phyloP scores from a whole-genome alignment of 495 filamentous ascomycete genomes.

The Terfezia boudieri region DNA sequence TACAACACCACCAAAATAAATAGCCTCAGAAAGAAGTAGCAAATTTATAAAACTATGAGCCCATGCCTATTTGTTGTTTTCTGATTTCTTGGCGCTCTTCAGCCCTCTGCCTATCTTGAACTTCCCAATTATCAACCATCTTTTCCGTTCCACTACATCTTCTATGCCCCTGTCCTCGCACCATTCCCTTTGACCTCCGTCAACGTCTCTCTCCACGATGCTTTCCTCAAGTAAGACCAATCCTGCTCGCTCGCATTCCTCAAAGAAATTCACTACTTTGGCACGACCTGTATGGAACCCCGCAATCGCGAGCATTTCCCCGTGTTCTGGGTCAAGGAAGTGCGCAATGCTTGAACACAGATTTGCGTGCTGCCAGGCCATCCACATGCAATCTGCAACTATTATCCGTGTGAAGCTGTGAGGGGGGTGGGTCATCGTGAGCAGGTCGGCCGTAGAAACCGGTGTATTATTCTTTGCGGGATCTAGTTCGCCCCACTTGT shows the following conservation, averaged over 20 bases:
- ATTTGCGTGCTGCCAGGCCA: slow-evolving; percentile 52
- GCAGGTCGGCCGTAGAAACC: not conserved
- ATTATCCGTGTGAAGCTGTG: slow-evolving; percentile 41
- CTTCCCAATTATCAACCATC: slow-evolving; percentile 56
- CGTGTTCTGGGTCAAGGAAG: slow-evolving; percentile 37
- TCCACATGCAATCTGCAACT: slow-evolving; percentile 73
- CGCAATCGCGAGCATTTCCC: slow-evolving; percentile 42
- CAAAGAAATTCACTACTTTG: slow-evolving; percentile 52
- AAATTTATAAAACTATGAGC: no score
- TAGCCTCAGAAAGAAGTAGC: no score
- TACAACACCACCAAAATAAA: no score
- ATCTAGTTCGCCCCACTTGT: slow-evolving; percentile 48
- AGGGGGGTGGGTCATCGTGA: not conserved
- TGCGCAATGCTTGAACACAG: slow-evolving; percentile 44
- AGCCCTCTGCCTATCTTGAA: slow-evolving; percentile 21
- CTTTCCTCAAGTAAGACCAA: slow-evolving; percentile 35
- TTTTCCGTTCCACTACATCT: slow-evolving; percentile 40
- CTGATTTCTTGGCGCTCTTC: no score
- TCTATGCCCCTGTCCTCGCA: slow-evolving; percentile 36
- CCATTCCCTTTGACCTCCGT: slow-evolving; percentile 47
- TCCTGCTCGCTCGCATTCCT: slow-evolving; percentile 31
- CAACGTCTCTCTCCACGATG: slow-evolving; percentile 54
- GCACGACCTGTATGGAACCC: slow-evolving; percentile 69
- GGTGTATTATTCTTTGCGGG: not conserved
- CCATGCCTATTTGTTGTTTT: no score